Conservation (phyloP, 179 eudicot genomes). For the Spinacia oleracea region DNA sequence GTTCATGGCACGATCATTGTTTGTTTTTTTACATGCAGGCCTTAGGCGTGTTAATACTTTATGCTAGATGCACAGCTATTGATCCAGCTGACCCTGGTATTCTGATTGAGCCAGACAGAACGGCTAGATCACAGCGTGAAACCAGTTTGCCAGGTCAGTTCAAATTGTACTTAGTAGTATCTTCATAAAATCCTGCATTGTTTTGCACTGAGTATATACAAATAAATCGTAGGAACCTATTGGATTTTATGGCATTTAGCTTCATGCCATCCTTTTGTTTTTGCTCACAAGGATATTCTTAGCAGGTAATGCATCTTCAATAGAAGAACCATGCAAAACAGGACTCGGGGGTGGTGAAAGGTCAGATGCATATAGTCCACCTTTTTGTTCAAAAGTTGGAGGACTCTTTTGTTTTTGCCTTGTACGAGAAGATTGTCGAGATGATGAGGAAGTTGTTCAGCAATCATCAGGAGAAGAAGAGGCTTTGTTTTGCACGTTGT, state of each 20-base stretch:
- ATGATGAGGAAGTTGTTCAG: conserved; percentile 41
- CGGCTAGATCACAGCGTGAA: conserved; percentile 49
- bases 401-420: conserved; percentile 39
- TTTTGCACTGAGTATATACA: neutral
- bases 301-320: conserved; percentile 53
- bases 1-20: too few relatives aligned
- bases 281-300: conserved; percentile 1
- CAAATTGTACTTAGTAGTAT: conserved; percentile 13
- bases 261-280: neutral
- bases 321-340: conserved; percentile 52
- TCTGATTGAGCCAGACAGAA: conserved; percentile 53
- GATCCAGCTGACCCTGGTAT: conserved; percentile 58
- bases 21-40: conserved; percentile 31
- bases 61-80: conserved; percentile 44
- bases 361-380: conserved; percentile 35
- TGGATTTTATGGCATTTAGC: neutral
- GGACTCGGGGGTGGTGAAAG: conserved; percentile 41
- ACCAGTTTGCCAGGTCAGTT: conserved; percentile 62
- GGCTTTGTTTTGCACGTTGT: conserved; percentile 50
- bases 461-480: conserved; percentile 43
- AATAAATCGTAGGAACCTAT: neutral
- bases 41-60: conserved; percentile 34
- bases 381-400: conserved; percentile 38
- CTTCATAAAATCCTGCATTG: conserved; percentile 4
- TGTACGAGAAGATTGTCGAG: conserved; percentile 40